Evolutionary conservation across 148 eudicot genomes (phyloP), one percentile per base, ranked within the genome.

Genomic region (Spergularia bocconei): DNA sequence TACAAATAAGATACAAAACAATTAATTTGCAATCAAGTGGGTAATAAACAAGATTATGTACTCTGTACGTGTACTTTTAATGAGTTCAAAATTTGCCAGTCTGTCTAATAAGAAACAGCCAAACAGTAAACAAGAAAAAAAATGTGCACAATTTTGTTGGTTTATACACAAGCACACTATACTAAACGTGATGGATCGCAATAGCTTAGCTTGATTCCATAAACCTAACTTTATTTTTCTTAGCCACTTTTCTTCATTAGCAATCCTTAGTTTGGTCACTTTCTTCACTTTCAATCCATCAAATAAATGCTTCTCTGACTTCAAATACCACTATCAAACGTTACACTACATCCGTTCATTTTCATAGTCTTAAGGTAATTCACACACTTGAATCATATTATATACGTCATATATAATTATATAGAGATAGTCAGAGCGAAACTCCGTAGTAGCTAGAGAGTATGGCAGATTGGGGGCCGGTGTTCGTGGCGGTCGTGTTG

Each of bases 391-490:
- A n/a, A n/a, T n/a, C n/a, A n/a, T 44, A 2, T 2, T 44, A 29
- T 29, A 29, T 44, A 41, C 48, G 10, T 44, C 48, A 0, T 44
- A 4, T 44, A n/a, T n/a, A n/a, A n/a, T n/a, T n/a, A n/a, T n/a
- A 44, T 44, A 44, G 48, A 44, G 48, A 6, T 6, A 44, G 10
- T 9, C 9, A 9, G 50, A 29, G 4, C 36, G 36, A 29, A 29
- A 29, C 36, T 29, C 36, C 2, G 36, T 29, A 29, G 2, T 29
- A 29, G 36, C 36, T 29, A 29, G 36, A 29, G 8, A 50, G 63
- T 47, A 93, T 93, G 98, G 73, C 86, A 8, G 95, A 93, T 76
- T 93, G 97, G 98, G 97, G 91, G 20, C 95, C 97, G 50, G 97
- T 93, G 67, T 84, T 93, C 13, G 88, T 93, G 53, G 93, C 97